Evolutionary conservation across 306 rosid species (phyloP), one percentile per base, ranked within the genome.

Genomic region (Gastrolobium bilobum): DNA sequence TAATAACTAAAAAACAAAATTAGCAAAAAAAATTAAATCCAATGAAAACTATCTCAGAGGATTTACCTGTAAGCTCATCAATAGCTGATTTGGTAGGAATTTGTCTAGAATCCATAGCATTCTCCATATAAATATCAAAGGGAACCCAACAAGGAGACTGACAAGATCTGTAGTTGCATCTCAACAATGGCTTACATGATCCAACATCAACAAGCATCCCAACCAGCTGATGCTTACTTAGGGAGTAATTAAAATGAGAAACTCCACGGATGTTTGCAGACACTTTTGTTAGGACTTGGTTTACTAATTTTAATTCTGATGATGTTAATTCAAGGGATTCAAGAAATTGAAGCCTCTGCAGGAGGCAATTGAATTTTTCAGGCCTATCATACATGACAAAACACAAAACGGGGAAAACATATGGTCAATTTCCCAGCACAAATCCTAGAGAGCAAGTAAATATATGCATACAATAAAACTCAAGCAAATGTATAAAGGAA

Each of bases 41-140:
- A 63, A 73, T 37, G 67, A 61, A 77, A 75, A 75, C 38, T 54
- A 51, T 73, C 35, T 4, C 10, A 44, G 38, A 37, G 69, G 69
- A 82, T 75, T 75, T 84, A 90, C 97, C 89, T 51, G 93, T 82
- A 70, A 90, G 86, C 63, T 90, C 90, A 64, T 82, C 88, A 68
- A 88, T 72, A 72, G 91, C 83, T 42, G 97, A 88, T 84, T 87
- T 92, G 30, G 84, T 75, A 38, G 90, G 89, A 78, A 90, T 87
- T 75, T 88, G 93, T 78, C 83, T 88, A 65, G 90, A 89, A 81
- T 90, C 94, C 92, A 92, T 88, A 82, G 88, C 87, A 76, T 88
- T 88, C 87, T 92, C 94, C 93, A 92, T 85, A 74, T 80, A 90
- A 73, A 87, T 73, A 85, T 92, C 97, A n/a, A 90, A 82, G 80